Evolutionary conservation across 2,329 filamentous ascomycete species (phyloP).

Genomic region (Botrytis deweyae): DNA sequence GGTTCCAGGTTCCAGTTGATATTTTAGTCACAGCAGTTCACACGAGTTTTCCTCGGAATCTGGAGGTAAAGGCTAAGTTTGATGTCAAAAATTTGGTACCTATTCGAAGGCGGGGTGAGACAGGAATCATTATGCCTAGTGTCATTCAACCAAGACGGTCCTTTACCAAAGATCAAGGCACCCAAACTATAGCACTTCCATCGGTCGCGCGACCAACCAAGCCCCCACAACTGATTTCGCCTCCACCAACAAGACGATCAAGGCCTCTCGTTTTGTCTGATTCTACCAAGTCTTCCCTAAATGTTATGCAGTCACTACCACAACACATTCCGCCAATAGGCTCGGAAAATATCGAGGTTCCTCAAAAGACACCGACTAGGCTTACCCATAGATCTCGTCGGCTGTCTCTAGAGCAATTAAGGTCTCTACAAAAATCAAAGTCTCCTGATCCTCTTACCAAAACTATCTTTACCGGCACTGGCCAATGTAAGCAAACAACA

Average conservation of each 20-base stretch:
- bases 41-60: slow-evolving; percentile 4
- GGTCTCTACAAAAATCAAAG: not conserved
- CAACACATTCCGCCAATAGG: not conserved
- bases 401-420: not conserved
- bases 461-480: slow-evolving; percentile 21
- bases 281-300: not conserved
- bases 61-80: not conserved
- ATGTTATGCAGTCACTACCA: not conserved
- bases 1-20: slow-evolving; percentile 51
- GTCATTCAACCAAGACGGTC: not conserved
- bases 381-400: not conserved
- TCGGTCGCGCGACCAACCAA: not conserved
- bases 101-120: slow-evolving; percentile 1
- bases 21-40: slow-evolving; percentile 51
- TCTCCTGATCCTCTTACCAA: not conserved
- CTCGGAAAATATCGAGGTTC: not conserved
- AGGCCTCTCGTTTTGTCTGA: not conserved
- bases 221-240: not conserved
- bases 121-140: not conserved
- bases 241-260: not conserved
- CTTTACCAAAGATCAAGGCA: not conserved
- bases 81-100: not conserved
- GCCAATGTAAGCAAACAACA: slow-evolving; percentile 24
- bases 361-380: not conserved
- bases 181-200: not conserved